These are phyloP conservation scores for Grigorovia jiainica DNA, from an alignment of 805 yeast genomes.

Conservation along the genomic window DNA sequence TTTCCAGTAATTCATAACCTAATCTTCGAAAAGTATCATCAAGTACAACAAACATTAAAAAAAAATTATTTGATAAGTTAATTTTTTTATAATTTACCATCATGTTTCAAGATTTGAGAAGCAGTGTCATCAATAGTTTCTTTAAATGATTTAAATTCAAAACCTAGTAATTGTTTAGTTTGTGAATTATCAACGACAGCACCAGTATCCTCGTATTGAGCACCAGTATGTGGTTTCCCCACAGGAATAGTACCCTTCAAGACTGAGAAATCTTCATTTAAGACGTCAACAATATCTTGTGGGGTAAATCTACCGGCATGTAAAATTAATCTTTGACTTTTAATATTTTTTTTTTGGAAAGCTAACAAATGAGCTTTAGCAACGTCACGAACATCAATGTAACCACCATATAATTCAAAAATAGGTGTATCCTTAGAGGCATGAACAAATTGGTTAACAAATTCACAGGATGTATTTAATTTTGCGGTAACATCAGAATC, in stretches of 20 bases:
- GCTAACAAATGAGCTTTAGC: slow-evolving; percentile 48
- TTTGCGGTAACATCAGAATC: slow-evolving; percentile 32
- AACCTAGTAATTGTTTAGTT: slow-evolving; percentile 16
- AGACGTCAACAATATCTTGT: slow-evolving; percentile 20
- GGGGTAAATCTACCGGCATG: slow-evolving; percentile 18
- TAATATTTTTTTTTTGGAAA: slow-evolving; percentile 30
- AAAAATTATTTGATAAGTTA: no score
- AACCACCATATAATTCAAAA: slow-evolving; percentile 14
- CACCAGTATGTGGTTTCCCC: slow-evolving; percentile 28
- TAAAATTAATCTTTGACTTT: slow-evolving; percentile 28
- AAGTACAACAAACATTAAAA: no score
- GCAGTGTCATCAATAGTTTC: slow-evolving; percentile 17
- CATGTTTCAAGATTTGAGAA: slow-evolving; percentile 14
- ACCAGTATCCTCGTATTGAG: background rate
- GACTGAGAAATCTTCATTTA: slow-evolving; percentile 34
- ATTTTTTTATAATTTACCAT: no score
- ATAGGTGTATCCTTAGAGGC: slow-evolving; percentile 21
- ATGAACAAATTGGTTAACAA: slow-evolving; percentile 26
- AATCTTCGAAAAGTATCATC: no score
- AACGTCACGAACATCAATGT: slow-evolving; percentile 53
- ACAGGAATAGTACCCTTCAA: slow-evolving; percentile 36
- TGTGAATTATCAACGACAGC: slow-evolving; percentile 10
- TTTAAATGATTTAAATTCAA: slow-evolving; percentile 13
- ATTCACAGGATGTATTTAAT: slow-evolving; percentile 31
- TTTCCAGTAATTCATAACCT: no score